phyloP scores from a whole-genome alignment of 2,329 filamentous ascomycete genomes.

The Pseudodiploospora longispora region DNA sequence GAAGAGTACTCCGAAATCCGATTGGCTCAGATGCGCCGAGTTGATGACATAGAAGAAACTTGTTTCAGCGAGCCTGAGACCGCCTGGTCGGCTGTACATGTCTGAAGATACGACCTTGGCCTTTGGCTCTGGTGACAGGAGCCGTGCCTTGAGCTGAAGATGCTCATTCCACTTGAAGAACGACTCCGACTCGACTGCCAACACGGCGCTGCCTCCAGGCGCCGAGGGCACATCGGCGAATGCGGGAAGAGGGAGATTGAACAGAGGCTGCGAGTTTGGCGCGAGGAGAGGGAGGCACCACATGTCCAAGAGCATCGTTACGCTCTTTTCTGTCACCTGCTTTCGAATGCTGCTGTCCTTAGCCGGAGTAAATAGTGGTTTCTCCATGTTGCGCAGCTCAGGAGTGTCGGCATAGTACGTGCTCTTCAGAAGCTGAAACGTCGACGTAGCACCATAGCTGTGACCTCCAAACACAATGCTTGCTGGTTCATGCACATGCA shows the following conservation, averaged over 20 bases:
- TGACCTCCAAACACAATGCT: slow-evolving; percentile 70
- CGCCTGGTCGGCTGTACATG: slow-evolving; percentile 34
- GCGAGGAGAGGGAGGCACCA: slow-evolving; percentile 69
- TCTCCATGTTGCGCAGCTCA: slow-evolving; percentile 37
- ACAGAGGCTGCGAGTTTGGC: slow-evolving; percentile 54
- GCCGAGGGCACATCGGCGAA: slow-evolving; percentile 47
- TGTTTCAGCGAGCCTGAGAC: slow-evolving; percentile 40
- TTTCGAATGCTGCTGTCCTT: slow-evolving; percentile 45
- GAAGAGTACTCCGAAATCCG: slow-evolving; percentile 76
- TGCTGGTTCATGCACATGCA: slow-evolving; percentile 64
- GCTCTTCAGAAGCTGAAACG: slow-evolving; percentile 70
- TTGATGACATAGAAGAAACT: slow-evolving; percentile 66
- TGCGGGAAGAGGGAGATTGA: slow-evolving; percentile 63
- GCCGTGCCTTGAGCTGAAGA: slow-evolving; percentile 57
- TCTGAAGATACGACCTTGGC: slow-evolving; percentile 32
- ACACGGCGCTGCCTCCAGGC: slow-evolving; percentile 48
- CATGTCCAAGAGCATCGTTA: slow-evolving; percentile 66
- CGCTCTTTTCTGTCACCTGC: slow-evolving; percentile 61
- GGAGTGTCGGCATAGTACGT: slow-evolving; percentile 56
- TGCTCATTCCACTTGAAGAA: slow-evolving; percentile 75
- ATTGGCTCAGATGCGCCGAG: slow-evolving; percentile 76
- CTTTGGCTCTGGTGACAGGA: slow-evolving; percentile 51
- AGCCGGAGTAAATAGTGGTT: slow-evolving; percentile 54
- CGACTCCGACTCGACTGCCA: slow-evolving; percentile 66
- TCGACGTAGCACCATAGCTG: slow-evolving; percentile 70